Conservation (phyloP, 495 filamentous ascomycete species). For the Hypoxylon intermedium region DNA sequence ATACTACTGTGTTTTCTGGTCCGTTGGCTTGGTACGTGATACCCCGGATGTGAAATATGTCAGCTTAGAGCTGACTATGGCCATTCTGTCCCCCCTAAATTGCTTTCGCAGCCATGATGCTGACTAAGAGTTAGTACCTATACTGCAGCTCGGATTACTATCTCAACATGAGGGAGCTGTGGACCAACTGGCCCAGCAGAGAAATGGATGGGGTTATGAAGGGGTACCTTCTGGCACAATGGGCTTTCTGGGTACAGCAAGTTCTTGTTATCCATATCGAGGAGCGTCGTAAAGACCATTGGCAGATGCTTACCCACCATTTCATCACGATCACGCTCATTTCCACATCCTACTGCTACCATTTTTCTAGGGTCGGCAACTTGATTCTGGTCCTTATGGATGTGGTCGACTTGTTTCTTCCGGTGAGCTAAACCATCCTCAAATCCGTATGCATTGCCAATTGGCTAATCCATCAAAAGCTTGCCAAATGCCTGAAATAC, state of each 20-base stretch:
- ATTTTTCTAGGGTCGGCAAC: constrained; percentile 84
- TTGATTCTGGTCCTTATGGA: constrained; percentile 94
- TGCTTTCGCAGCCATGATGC: constrained; percentile 1
- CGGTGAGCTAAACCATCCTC: constrained; percentile 64
- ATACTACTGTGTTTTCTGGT: constrained; percentile 82
- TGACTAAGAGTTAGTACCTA: constrained; percentile 68
- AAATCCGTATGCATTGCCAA: background rate
- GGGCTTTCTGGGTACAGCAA: constrained; percentile 93
- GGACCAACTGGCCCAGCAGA: constrained; percentile 81
- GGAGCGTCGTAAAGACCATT: constrained; percentile 89
- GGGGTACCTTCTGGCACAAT: constrained; percentile 89
- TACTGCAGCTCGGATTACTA: constrained; percentile 79
- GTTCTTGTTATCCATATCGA: constrained; percentile 94
- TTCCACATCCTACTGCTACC: constrained; percentile 79
- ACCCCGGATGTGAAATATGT: background rate
- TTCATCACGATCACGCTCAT: constrained; percentile 85
- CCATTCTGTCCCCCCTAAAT: too few species aligned
- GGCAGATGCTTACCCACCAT: constrained; percentile 95
- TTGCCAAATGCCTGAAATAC: constrained; percentile 96
- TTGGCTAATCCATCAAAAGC: constrained; percentile 55
- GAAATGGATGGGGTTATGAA: constrained; percentile 77
- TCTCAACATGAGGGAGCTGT: constrained; percentile 78
- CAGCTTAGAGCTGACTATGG: constrained; percentile 12
- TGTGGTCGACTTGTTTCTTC: constrained; percentile 84
- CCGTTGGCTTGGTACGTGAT: constrained; percentile 78